Evolutionary conservation across 306 rosid genomes (phyloP).

Genomic region (Inga laurina): DNA sequence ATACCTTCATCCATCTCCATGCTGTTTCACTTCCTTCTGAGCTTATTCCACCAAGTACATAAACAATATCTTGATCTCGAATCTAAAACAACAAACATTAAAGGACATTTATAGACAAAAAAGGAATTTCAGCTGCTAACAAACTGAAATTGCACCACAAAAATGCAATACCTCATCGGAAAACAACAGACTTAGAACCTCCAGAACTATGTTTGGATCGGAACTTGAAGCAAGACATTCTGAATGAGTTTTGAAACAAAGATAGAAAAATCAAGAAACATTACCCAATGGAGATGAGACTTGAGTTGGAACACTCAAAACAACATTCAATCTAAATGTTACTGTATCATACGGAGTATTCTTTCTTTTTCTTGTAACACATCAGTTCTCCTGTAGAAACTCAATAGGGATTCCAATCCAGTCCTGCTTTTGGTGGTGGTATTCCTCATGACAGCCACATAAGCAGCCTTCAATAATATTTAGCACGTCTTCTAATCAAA

Average conservation of each 20-base stretch:
- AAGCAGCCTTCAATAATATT: slow-evolving; percentile 51
- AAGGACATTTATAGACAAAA: slow-evolving; percentile 8
- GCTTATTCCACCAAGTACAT: slow-evolving; percentile 50
- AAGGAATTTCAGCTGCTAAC: slow-evolving; percentile 6
- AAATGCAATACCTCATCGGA: slow-evolving; percentile 47
- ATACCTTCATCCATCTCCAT: slow-evolving; percentile 70
- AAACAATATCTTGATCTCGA: slow-evolving; percentile 52
- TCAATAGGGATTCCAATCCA: slow-evolving; percentile 50
- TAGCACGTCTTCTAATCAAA: neutral
- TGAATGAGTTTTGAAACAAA: slow-evolving; percentile 28
- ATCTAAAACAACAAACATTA: slow-evolving; percentile 38
- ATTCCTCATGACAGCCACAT: slow-evolving; percentile 58
- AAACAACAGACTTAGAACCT: slow-evolving; percentile 51
- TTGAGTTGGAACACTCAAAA: neutral
- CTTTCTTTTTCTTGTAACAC: slow-evolving; percentile 52
- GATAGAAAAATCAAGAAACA: slow-evolving; percentile 7
- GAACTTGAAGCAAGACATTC: slow-evolving; percentile 58
- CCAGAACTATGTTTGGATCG: slow-evolving; percentile 51
- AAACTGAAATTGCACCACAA: neutral
- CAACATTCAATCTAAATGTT: slow-evolving; percentile 9
- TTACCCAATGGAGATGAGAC: neutral
- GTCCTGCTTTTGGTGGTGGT: slow-evolving; percentile 38
- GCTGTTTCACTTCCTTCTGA: slow-evolving; percentile 51
- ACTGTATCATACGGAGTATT: slow-evolving; percentile 43
- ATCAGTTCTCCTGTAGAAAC: slow-evolving; percentile 46